Evolutionary conservation across 352 stramenopile species (phyloP).

Genomic region (Globisporangium okanoganense): DNA sequence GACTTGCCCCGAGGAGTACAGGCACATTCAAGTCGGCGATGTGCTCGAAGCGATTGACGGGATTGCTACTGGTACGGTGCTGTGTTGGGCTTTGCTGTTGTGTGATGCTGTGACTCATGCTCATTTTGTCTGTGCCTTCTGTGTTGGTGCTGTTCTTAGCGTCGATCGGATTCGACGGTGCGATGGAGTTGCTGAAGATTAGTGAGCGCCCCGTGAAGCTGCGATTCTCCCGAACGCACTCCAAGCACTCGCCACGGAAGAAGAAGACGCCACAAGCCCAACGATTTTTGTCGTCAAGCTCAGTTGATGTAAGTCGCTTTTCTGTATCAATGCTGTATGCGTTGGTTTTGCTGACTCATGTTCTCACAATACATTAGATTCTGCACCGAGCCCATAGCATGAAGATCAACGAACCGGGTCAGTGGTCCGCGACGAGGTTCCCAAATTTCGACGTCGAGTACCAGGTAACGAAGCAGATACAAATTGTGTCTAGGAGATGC

Average conservation of each 20-base stretch:
- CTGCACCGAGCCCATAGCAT: slow-evolving; percentile 57
- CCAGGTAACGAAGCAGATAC: slow-evolving; percentile 29
- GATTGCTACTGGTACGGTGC: slow-evolving; percentile 47
- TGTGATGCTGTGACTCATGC: neutral
- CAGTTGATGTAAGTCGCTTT: slow-evolving; percentile 31
- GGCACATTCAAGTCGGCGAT: slow-evolving; percentile 49
- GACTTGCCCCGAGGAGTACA: slow-evolving; percentile 33
- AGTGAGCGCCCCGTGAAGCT: slow-evolving; percentile 59
- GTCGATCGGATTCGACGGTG: slow-evolving; percentile 56
- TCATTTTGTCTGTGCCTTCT: neutral
- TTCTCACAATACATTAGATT: slow-evolving; percentile 37
- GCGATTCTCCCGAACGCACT: slow-evolving; percentile 43
- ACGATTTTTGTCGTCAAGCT: slow-evolving; percentile 28
- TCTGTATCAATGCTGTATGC: neutral
- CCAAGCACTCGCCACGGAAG: slow-evolving; percentile 10
- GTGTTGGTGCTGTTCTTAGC: slow-evolving; percentile 23
- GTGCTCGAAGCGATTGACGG: slow-evolving; percentile 71
- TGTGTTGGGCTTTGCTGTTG: neutral
- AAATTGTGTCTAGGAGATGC: neutral
- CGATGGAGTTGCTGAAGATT: slow-evolving; percentile 47
- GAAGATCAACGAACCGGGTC: slow-evolving; percentile 60
- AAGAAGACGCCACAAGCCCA: neutral
- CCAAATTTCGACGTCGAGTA: slow-evolving; percentile 68
- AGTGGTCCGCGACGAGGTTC: slow-evolving; percentile 58
- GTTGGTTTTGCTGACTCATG: neutral